These are phyloP conservation scores for Notholithocarpus densiflorus DNA, from an alignment of 306 rosid species.

Conservation along the genomic window DNA sequence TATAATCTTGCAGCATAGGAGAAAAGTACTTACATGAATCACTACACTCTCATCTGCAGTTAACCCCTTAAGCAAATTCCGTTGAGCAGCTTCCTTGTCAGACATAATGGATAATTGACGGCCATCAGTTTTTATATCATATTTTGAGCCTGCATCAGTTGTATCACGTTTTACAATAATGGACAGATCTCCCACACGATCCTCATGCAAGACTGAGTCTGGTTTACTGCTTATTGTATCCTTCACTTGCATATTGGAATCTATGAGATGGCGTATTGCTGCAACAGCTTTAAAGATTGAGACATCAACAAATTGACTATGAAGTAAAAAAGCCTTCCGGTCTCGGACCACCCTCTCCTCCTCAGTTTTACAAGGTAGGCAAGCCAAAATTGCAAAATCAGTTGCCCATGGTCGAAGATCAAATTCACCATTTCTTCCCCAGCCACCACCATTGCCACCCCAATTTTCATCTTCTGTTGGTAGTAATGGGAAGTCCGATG, in stretches of 20 bases:
- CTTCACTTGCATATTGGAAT: conserved; percentile 35
- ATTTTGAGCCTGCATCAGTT: conserved; percentile 33
- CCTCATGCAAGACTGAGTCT: conserved; percentile 42
- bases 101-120: conserved; percentile 21
- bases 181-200: conserved; percentile 64
- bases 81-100: conserved; percentile 44
- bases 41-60: conserved; percentile 89
- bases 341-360: conserved; percentile 90
- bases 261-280: conserved; percentile 50
- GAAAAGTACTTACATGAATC: conserved; percentile 62
- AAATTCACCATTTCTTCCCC: conserved; percentile 59
- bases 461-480: conserved; percentile 88
- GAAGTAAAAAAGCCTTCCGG: conserved; percentile 92
- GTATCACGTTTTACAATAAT: conserved; percentile 45
- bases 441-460: conserved; percentile 95
- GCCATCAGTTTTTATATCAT: conserved; percentile 15
- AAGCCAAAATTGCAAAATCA: conserved; percentile 60
- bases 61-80: conserved; percentile 76
- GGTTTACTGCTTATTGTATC: conserved; percentile 26
- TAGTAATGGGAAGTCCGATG: conserved; percentile 52
- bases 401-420: conserved; percentile 78
- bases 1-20: neutral
- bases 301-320: conserved; percentile 72
- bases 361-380: conserved; percentile 88
- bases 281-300: conserved; percentile 68